Evolutionary conservation across 1,284 basidiomycete species (phyloP), one percentile per base, ranked within the genome.

Genomic region (Sanghuangporus sanghuang): DNA sequence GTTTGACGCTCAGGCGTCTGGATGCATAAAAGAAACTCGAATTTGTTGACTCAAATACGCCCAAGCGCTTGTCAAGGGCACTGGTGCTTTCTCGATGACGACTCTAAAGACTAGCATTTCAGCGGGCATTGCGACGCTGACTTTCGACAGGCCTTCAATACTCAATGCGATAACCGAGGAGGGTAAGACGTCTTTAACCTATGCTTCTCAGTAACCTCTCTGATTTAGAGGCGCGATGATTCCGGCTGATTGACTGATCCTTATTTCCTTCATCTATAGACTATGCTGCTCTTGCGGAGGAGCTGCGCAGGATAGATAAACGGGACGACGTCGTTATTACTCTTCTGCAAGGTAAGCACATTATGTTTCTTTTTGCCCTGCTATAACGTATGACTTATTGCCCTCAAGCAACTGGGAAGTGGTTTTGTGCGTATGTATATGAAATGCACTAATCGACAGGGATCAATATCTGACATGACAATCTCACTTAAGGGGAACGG

Each of bases 381-480:
- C 16, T n/a, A 16, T 7, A 7, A 16, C 16, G 21, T 52, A 6
- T 23, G 39, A 57, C 54, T 35, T 58, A 64, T 27, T 50, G 9
- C 38, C 16, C 2, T 5, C 23, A 59, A 89, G 87, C 85, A 7
- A 85, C 77, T 42, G 87, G 87, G 1, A 81, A 77, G 63, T 89
- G 85, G 85, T 89, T 89, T 72, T 89, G 85, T 75, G 81, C 87
- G 87, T 89, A 71, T 70, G 85, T 73, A 16, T 52, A 23, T 23
- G 49, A 27, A 23, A 21, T 16, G 16, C 44, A 21, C 12, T 9
- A 12, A 42, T 36, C 27, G 2, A 21, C 38, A 23, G 36, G 49
- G 57, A 52, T 21, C 40, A 59, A 39, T 48, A n/a, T 38, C 18
- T 5, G 42, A 57, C 1, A 40, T 64, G 18, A 35, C 54, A 3